A percentile compares a stretch with the other conserved stretches of the same genome.
These are phyloP conservation scores for Populus euphratica DNA, from an alignment of 345 rosid genomes.

Conservation along the genomic window DNA sequence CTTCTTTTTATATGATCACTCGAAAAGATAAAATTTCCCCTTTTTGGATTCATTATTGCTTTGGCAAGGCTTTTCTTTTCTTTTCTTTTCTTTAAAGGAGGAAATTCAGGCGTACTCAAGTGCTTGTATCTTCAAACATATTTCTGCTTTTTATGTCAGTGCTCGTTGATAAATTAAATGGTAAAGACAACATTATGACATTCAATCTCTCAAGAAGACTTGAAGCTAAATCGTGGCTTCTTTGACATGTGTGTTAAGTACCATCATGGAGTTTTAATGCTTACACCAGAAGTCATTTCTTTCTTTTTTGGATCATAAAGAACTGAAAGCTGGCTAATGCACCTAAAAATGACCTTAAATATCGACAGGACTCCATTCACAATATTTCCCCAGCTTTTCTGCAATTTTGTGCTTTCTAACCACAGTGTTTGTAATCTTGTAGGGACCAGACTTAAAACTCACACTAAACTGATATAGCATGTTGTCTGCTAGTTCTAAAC, in stretches of 20 bases:
- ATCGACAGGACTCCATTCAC: background rate
- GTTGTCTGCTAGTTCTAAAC: too few species aligned
- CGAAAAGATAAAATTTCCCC: background rate
- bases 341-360: background rate
- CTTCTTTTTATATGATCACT: background rate
- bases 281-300: background rate
- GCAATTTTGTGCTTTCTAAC: too few species aligned
- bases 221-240: background rate
- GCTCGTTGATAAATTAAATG: background rate
- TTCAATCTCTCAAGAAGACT: background rate
- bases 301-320: background rate
- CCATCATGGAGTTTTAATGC: background rate
- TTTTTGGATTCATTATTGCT: constrained; percentile 1
- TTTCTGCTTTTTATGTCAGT: background rate
- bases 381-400: too few species aligned
- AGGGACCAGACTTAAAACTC: too few species aligned
- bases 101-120: background rate
- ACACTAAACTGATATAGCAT: too few species aligned
- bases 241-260: background rate
- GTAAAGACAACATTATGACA: background rate
- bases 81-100: too few species aligned
- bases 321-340: background rate
- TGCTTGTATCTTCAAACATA: background rate
- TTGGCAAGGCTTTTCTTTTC: background rate
- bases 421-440: too few species aligned